Evolutionary conservation across 371 early-diverging fungal species (phyloP).

Genomic region (Zychaea mexicana): DNA sequence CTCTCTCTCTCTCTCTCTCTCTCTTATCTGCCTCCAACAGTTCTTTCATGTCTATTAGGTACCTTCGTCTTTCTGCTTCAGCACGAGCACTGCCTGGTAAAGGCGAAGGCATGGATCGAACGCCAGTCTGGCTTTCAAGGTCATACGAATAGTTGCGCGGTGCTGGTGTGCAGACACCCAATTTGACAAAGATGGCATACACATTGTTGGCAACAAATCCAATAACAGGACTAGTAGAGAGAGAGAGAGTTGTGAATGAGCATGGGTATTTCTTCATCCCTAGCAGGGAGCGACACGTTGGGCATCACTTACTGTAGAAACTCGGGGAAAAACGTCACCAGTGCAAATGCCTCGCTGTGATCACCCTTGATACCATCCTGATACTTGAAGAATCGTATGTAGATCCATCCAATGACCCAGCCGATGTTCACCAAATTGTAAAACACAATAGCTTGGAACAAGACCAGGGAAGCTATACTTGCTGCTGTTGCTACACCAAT

Average conservation of each 20-base stretch:
- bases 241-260: background rate
- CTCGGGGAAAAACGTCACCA: slow-evolving; percentile 84
- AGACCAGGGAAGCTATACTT: slow-evolving; percentile 32
- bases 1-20: background rate
- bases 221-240: slow-evolving; percentile 49
- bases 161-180: slow-evolving; percentile 47
- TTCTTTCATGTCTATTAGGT: slow-evolving; percentile 11
- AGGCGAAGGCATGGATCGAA: slow-evolving; percentile 37
- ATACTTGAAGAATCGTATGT: slow-evolving; percentile 77
- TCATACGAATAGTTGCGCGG: slow-evolving; percentile 53
- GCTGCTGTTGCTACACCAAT: slow-evolving; percentile 42
- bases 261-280: too few relatives aligned
- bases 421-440: slow-evolving; percentile 64
- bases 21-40: background rate
- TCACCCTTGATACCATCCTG: slow-evolving; percentile 84
- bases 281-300: too few relatives aligned
- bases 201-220: slow-evolving; percentile 51
- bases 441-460: slow-evolving; percentile 45
- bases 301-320: slow-evolving; percentile 72
- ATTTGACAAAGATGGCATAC: slow-evolving; percentile 47
- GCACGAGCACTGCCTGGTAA: slow-evolving; percentile 60
- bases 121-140: slow-evolving; percentile 45
- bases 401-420: slow-evolving; percentile 75
- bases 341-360: slow-evolving; percentile 80
- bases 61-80: slow-evolving; percentile 71